Evolutionary conservation across 1,284 basidiomycete genomes (phyloP), one percentile per base, ranked within the genome.

Genomic region (Pyrrhoderma noxium): DNA sequence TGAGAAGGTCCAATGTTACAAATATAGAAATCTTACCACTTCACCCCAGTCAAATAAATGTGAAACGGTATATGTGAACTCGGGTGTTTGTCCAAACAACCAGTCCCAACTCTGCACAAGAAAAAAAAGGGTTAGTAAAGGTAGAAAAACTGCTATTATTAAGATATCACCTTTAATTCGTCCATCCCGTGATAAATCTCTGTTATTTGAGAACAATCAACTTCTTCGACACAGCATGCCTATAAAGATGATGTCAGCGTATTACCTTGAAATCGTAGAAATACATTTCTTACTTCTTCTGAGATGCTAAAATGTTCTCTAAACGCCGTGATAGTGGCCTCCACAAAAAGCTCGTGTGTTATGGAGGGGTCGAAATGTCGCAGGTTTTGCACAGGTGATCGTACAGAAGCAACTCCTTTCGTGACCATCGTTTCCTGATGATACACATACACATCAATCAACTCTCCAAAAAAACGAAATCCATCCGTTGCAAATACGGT

Each of bases 21-120:
- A 16, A 23, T 45, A 14, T 19, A 39, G 53, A 38, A 9, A 41
- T 64, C 82, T 64, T 62, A 84, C 87, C 45, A 80, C 65, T 23
- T 66, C 61, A 7, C 84, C 84, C 82, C 82, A 85, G 3, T 61
- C 45, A 58, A 90, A 88, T 13, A 60, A 55, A 13, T 66, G 65
- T 14, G 61, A 55, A 3, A 85, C 54, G 2, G 67, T 70, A 58
- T 83, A 81, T 39, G 80, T 86, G 64, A 99, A 98, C 63, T 95
- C 89, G 48, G 95, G 95, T 0, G 94, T 96, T 64, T 96, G 90
- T 0, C 94, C 95, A 62, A 82, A 97, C 25, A 80, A 74, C 93
- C 94, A 99, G 21, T 89, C 79, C 96, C 95, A 98, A 37, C 77
- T 83, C 88, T 94, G 51, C 25, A 18, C 47, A 35, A 25, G 3